Evolutionary conservation across 768 basidiomycete species (phyloP).

Genomic region (Gymnopilus junonius): DNA sequence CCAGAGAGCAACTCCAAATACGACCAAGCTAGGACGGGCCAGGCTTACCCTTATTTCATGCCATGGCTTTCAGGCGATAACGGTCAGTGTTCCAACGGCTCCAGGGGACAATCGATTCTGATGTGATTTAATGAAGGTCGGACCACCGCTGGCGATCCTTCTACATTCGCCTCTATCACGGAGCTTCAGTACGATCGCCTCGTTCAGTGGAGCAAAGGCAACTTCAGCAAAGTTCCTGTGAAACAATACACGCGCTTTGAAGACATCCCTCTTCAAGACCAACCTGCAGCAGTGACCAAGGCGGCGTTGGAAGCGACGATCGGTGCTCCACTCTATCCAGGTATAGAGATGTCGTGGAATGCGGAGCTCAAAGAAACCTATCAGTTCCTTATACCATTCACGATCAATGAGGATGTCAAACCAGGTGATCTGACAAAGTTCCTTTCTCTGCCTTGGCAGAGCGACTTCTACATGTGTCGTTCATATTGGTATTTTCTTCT

Average conservation of each 20-base stretch:
- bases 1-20: conserved; percentile 16
- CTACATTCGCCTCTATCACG: conserved; percentile 30
- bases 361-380: conserved; percentile 27
- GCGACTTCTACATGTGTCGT: conserved; percentile 34
- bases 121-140: neutral
- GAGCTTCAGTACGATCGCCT: conserved; percentile 35
- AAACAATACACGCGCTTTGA: conserved; percentile 18
- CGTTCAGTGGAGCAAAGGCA: conserved; percentile 30
- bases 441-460: conserved; percentile 41
- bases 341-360: conserved; percentile 38
- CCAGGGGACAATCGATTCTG: neutral
- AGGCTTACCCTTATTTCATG: conserved; percentile 32
- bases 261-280: conserved; percentile 20
- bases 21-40: conserved; percentile 16
- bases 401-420: conserved; percentile 22
- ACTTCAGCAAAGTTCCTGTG: conserved; percentile 16
- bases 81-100: conserved; percentile 11
- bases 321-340: conserved; percentile 37
- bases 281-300: conserved; percentile 27
- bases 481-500: conserved; percentile 30
- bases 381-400: conserved; percentile 28
- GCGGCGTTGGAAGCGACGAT: conserved; percentile 34
- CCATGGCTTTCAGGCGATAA: conserved; percentile 36
- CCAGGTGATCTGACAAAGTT: conserved; percentile 34
- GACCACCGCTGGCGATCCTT: conserved; percentile 10